Base-by-base conservation (phyloP, 2,329 filamentous ascomycete species). In the Aspergillus unguis region DNA sequence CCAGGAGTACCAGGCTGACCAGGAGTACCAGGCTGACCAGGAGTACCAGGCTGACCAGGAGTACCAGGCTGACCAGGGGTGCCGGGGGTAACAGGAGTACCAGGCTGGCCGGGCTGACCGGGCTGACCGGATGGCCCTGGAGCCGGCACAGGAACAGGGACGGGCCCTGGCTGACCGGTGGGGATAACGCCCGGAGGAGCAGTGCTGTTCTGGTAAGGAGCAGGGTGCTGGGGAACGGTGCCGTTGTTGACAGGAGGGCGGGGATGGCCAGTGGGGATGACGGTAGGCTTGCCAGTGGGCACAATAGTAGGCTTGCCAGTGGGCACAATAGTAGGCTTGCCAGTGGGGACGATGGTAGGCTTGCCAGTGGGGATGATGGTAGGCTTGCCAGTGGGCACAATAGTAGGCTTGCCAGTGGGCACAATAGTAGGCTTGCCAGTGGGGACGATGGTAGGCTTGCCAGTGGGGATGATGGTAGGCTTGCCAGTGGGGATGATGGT, bases 141-240 rank as follows among this genome's bases (percentile, higher is more conserved):
- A 44, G 29, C 26, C 23, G 53, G 44, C 27, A 48, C 45, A n/a
- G 56, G 52, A 32, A 45, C 53, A 45, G 46, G 48, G 6, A 50
- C 47, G 40, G 59, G 54, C 29, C 42, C 51, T 8, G 62, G 61
- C 45, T 52, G 41, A 38, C 50, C 50, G 5, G 53, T 51, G n/a
- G 48, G 47, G 25, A 49, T 8, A 17, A 54, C 32, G n/a, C 17
- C 17, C 17, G 51, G 52, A 10, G 54, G 52, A 31, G 44, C 38
- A 28, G 58, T 63, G 48, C 49, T 51, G 51, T 56, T 59, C 44
- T 54, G 61, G 57, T 52, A 58, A 5, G 36, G 36, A 38, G 33
- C 33, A 36, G 36, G n/a, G n/a, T 25, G 23, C n/a, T n/a, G n/a
- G 5, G 36, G 36, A 8, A 25, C 25, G 35, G 33, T 29, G 28